These are phyloP conservation scores for Acanthamoeba sp. DNA, from an alignment of 208 protist genomes.

Conservation along the genomic window DNA sequence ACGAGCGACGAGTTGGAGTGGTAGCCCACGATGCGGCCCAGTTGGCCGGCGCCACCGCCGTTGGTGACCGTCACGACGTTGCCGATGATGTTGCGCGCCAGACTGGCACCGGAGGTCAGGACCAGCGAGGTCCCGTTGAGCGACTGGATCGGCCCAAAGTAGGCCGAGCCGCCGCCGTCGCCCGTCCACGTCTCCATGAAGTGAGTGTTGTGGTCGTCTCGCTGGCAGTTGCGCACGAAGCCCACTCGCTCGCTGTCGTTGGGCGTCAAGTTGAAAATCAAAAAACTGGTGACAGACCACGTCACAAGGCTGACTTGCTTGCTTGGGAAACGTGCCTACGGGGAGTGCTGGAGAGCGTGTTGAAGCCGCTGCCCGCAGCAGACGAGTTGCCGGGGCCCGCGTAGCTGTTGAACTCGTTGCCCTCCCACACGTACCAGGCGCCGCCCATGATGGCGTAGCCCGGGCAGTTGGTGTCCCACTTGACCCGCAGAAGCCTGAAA, in stretches of 20 bases:
- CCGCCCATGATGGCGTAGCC: neutral
- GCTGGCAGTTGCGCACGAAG: constrained; percentile 8
- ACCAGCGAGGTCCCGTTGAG: neutral
- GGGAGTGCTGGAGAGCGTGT: neutral
- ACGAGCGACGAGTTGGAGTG: neutral
- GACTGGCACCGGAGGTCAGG: neutral
- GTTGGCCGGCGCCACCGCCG: neutral
- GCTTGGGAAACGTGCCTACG: too few species aligned
- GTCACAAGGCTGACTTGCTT: too few species aligned
- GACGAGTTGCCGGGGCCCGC: neutral
- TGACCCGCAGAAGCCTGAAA: neutral
- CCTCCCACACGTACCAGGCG: neutral
- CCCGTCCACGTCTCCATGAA: constrained; percentile 25
- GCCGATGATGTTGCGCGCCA: neutral
- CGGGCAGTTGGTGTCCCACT: constrained; percentile 6
- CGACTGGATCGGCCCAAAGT: neutral
- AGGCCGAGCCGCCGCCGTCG: neutral
- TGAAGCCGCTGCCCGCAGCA: neutral
- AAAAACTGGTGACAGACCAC: too few species aligned
- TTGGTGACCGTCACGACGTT: neutral
- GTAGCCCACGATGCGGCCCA: neutral
- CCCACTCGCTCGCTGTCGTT: neutral
- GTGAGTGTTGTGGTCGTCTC: neutral
- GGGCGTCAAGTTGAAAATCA: too few species aligned
- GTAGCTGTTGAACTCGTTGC: constrained; percentile 31